Percentiles rank a stretch among this genome's conserved stretches.
These are phyloP conservation scores for Fabrea salina DNA, from an alignment of 169 alveolate genomes.

Conservation along the genomic window DNA sequence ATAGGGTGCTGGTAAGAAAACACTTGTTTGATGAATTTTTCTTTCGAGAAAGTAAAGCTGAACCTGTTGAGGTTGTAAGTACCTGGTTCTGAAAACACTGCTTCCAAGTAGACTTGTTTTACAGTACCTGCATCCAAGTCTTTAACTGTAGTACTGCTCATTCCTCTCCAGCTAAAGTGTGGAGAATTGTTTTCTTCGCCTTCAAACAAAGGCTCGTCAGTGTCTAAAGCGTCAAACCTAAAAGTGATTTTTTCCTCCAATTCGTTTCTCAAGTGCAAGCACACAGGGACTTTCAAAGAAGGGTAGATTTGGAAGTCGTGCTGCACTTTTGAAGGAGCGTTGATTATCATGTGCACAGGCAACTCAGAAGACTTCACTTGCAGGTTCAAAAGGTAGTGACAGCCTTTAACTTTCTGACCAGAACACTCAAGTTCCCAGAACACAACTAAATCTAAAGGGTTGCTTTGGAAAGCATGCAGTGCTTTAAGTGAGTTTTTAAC, in stretches of 20 bases:
- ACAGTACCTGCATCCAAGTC: neutral
- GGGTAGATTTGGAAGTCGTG: slow-evolving; percentile 1
- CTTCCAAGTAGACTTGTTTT: neutral
- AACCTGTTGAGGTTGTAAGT: slow-evolving; percentile 22
- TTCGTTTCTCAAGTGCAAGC: neutral
- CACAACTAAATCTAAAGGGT: neutral
- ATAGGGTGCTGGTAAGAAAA: too few species aligned
- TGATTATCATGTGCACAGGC: neutral
- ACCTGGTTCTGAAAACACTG: neutral
- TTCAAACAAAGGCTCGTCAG: neutral
- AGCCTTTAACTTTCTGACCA: neutral
- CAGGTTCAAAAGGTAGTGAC: neutral
- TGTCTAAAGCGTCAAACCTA: neutral
- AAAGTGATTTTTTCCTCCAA: neutral
- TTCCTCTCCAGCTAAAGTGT: slow-evolving; percentile 2
- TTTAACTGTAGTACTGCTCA: neutral
- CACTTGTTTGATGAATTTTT: too few species aligned
- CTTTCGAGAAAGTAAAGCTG: neutral
- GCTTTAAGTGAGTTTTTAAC: neutral
- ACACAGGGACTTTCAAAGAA: neutral
- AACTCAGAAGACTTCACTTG: neutral
- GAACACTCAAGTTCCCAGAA: neutral
- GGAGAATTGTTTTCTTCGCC: neutral
- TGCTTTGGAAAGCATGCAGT: neutral
- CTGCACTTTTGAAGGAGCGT: neutral